Percentiles rank a stretch among this genome's conserved stretches.
These are phyloP conservation scores for Mrakia frigida DNA, from an alignment of 768 basidiomycete species.

Conservation along the genomic window DNA sequence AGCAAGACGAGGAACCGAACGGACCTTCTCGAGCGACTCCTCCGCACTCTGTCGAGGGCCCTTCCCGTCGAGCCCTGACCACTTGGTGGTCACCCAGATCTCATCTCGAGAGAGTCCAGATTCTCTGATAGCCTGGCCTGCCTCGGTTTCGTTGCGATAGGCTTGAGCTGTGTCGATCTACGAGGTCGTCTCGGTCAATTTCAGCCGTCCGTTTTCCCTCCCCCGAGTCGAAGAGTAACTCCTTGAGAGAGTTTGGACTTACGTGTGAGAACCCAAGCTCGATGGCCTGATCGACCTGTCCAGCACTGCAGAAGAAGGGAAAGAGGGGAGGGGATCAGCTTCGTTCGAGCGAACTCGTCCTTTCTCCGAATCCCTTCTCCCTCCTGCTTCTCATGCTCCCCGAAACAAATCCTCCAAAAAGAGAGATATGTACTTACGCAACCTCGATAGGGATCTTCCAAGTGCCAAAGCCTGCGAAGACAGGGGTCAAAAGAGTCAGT, in stretches of 20 bases:
- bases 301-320: background rate
- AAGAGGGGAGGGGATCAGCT: background rate
- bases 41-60: constrained; percentile 48
- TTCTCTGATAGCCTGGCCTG: constrained; percentile 46
- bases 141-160: constrained; percentile 50
- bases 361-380: background rate
- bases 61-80: constrained; percentile 44
- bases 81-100: constrained; percentile 38
- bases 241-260: constrained; percentile 49
- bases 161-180: constrained; percentile 54
- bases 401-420: too few relatives aligned
- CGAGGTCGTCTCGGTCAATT: background rate
- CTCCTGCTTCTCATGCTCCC: background rate
- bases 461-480: constrained; percentile 4
- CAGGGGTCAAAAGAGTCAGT: background rate
- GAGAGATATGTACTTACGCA: background rate
- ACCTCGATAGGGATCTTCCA: constrained; percentile 31
- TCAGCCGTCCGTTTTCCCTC: background rate
- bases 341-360: background rate
- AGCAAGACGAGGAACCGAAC: background rate
- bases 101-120: constrained; percentile 45
- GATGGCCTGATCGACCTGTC: constrained; percentile 29
- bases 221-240: constrained; percentile 47
- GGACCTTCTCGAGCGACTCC: constrained; percentile 53
- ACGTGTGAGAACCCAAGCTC: constrained; percentile 47